These are phyloP conservation scores for Botrytis tulipae DNA, from an alignment of 2,329 filamentous ascomycete genomes.

Conservation along the genomic window DNA sequence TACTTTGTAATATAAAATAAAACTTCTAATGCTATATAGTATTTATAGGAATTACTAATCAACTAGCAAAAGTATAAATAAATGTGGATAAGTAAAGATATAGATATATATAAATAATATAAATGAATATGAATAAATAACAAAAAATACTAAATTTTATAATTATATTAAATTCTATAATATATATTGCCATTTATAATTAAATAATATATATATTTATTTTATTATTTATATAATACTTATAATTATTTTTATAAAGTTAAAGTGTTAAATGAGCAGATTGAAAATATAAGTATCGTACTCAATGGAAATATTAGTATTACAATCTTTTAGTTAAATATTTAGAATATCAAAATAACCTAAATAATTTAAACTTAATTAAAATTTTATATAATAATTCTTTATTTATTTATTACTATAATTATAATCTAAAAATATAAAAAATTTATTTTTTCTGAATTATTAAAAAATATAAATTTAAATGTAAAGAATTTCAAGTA, in stretches of 20 bases:
- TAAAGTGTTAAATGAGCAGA: neutral
- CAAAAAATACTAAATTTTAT: no score
- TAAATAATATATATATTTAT: no score
- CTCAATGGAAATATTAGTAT: neutral
- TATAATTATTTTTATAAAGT: neutral
- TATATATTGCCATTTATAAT: no score
- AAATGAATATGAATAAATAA: no score
- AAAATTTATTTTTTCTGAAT: neutral
- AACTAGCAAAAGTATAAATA: neutral
- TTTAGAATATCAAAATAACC: neutral
- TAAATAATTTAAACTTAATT: neutral
- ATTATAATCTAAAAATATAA: neutral
- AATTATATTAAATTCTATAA: no score
- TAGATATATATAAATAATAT: no score
- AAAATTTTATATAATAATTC: no score
- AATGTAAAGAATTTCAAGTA: neutral
- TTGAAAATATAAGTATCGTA: neutral
- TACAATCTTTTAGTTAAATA: neutral
- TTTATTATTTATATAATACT: no score
- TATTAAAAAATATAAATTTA: neutral
- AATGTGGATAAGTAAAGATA: neutral
- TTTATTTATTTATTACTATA: no score
- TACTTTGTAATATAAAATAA: neutral
- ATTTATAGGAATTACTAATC: neutral
- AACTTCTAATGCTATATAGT: no score